These are phyloP conservation scores for Moesziomyces sp. DNA, from an alignment of 1,284 basidiomycete genomes.

Conservation along the genomic window DNA sequence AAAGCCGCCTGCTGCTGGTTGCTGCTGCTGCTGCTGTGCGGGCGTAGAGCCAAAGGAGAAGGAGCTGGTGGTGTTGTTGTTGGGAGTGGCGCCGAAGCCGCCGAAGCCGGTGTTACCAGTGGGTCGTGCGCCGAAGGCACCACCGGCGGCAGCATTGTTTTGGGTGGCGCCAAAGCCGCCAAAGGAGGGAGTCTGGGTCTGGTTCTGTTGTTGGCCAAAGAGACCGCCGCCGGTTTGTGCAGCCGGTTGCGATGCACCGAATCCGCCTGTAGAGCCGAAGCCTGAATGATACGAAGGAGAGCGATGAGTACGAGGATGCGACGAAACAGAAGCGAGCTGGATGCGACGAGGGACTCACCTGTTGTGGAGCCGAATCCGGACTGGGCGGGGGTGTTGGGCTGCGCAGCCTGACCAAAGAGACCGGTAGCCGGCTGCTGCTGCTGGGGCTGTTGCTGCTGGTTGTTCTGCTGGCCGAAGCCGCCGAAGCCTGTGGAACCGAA, in stretches of 20 bases:
- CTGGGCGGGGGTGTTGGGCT: slow-evolving; percentile 61
- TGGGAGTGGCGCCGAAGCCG: slow-evolving; percentile 41
- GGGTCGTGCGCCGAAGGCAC: slow-evolving; percentile 54
- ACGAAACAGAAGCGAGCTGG: not conserved
- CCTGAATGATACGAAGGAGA: slow-evolving; percentile 10
- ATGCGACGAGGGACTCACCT: slow-evolving; percentile 20
- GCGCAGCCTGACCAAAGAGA: slow-evolving; percentile 65
- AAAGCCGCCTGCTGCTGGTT: slow-evolving; percentile 41
- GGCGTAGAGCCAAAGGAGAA: slow-evolving; percentile 51
- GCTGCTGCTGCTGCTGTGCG: slow-evolving; percentile 34
- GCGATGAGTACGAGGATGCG: not conserved
- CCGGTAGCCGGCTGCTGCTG: slow-evolving; percentile 63
- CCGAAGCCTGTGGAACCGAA: slow-evolving; percentile 57
- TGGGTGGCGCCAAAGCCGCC: slow-evolving; percentile 47
- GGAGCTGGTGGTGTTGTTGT: slow-evolving; percentile 15
- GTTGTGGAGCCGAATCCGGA: slow-evolving; percentile 37
- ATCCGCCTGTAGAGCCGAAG: slow-evolving; percentile 45
- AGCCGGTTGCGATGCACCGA: slow-evolving; percentile 52
- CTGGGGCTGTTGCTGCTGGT: slow-evolving; percentile 58
- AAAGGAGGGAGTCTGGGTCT: slow-evolving; percentile 52
- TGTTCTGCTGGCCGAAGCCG: slow-evolving; percentile 62
- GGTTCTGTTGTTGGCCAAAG: slow-evolving; percentile 61
- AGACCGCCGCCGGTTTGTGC: slow-evolving; percentile 61
- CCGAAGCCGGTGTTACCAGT: slow-evolving; percentile 56
- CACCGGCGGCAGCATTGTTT: slow-evolving; percentile 45